Evolutionary conservation across 2,329 filamentous ascomycete species (phyloP).

Genomic region (Cryphonectria parasitica): DNA sequence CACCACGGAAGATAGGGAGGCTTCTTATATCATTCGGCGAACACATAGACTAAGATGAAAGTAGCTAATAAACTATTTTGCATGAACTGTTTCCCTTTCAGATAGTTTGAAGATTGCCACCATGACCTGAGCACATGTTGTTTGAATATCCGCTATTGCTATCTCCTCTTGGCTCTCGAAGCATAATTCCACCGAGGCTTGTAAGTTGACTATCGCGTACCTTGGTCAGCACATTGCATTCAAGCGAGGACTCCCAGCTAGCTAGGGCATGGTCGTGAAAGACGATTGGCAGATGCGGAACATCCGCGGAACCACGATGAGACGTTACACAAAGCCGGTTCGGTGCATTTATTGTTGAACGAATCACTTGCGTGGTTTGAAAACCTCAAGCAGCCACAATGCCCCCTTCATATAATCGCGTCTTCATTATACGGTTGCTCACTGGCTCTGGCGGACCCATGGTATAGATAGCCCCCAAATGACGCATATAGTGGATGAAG

Average conservation of each 20-base stretch:
- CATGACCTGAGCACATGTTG: too few species aligned
- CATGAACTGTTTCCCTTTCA: too few species aligned
- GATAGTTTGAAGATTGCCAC: too few species aligned
- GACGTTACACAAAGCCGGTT: not conserved
- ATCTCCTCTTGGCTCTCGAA: not conserved
- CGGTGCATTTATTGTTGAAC: not conserved
- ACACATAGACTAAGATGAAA: not conserved
- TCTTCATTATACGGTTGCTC: too few species aligned
- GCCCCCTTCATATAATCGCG: not conserved
- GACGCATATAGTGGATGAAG: too few species aligned
- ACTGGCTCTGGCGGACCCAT: too few species aligned
- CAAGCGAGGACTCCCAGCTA: not conserved
- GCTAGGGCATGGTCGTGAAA: not conserved
- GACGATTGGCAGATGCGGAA: not conserved
- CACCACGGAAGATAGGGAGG: not conserved
- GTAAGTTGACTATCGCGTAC: not conserved
- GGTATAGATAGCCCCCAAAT: too few species aligned
- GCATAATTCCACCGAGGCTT: not conserved
- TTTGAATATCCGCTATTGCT: too few species aligned
- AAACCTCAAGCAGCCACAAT: not conserved
- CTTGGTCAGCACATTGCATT: not conserved
- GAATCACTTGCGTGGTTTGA: not conserved
- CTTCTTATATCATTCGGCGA: not conserved
- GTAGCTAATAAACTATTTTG: too few species aligned
- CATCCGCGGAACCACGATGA: not conserved